Percentiles rank a stretch among this genome's conserved stretches.
Evolutionary conservation across 495 filamentous ascomycete species (phyloP).

Genomic region (Chaetomium cochliodes): DNA sequence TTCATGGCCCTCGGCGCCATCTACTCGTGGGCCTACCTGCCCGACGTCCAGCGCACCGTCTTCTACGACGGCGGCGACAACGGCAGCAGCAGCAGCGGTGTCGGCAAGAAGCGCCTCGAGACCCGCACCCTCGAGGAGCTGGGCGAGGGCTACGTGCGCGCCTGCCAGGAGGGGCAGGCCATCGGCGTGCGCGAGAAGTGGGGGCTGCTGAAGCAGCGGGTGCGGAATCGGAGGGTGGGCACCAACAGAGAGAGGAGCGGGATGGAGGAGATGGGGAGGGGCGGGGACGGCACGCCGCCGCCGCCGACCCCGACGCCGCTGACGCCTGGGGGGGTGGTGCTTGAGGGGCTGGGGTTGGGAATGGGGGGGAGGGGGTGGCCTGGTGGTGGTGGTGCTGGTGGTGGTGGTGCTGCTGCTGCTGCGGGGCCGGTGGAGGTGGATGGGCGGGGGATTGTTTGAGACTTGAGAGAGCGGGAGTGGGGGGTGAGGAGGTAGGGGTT

Average conservation of each 20-base stretch:
- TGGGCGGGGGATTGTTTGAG: not conserved
- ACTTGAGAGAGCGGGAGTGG: no score
- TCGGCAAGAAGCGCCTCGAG: constrained; percentile 24
- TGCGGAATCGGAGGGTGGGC: constrained; percentile 18
- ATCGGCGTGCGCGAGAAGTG: constrained; percentile 34
- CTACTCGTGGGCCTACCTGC: constrained; percentile 40
- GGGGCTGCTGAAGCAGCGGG: constrained; percentile 24
- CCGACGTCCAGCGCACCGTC: constrained; percentile 34
- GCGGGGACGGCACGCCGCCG: not conserved
- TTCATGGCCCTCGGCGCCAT: constrained; percentile 38
- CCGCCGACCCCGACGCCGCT: no score
- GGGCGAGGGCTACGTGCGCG: constrained; percentile 33
- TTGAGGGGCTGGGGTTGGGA: no score
- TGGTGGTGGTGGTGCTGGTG: not conserved
- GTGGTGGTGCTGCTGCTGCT: not conserved
- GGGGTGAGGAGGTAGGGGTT: not conserved
- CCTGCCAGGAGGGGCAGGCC: constrained; percentile 31
- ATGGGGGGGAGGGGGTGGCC: no score
- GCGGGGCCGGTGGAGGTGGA: constrained; percentile 11
- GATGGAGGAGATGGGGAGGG: not conserved
- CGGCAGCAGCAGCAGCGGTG: not conserved
- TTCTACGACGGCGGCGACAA: constrained; percentile 1
- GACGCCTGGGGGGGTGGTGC: no score
- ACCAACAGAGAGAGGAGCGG: not conserved
- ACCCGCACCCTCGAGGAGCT: constrained; percentile 38